Percentiles rank a stretch among this genome's conserved stretches.
Conservation (phyloP, 345 rosid species). For the Salix koriyanagi region DNA sequence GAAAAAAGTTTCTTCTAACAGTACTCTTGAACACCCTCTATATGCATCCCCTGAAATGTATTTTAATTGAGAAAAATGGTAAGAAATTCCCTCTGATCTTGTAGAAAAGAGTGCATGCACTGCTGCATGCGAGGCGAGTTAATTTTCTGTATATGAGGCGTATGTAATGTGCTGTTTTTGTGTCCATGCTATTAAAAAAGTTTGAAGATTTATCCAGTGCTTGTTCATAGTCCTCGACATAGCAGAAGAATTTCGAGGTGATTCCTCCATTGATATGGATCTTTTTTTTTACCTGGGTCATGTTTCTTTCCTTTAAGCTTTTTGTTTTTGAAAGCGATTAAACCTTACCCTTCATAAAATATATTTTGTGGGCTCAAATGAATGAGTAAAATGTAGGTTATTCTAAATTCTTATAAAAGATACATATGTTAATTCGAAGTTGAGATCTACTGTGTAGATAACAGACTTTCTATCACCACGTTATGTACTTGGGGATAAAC, state of each 20-base stretch:
- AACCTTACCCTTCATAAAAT: too few relatives aligned
- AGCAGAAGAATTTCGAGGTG: background rate
- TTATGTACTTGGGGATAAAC: too few relatives aligned
- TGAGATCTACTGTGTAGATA: accelerated
- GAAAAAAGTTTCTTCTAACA: slow-evolving; percentile 35
- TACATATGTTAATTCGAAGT: too few relatives aligned
- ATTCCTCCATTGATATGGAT: background rate
- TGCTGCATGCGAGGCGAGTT: background rate
- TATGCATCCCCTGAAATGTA: slow-evolving; percentile 39
- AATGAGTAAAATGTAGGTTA: accelerated
- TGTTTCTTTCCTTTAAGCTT: too few relatives aligned
- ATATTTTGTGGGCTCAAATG: too few relatives aligned
- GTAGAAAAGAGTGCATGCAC: background rate
- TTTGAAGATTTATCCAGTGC: background rate
- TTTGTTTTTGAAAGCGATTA: too few relatives aligned
- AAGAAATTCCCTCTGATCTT: background rate
- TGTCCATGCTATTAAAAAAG: background rate
- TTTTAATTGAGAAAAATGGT: slow-evolving; percentile 13
- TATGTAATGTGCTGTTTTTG: background rate
- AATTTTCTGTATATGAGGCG: background rate
- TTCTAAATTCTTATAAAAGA: accelerated
- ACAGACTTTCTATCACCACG: too few relatives aligned
- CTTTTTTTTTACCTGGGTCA: too few relatives aligned
- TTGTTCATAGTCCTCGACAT: background rate
- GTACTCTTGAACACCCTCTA: slow-evolving; percentile 27